phyloP scores from a whole-genome alignment of 2,329 filamentous ascomycete genomes.

The Didymellaceae sp. region DNA sequence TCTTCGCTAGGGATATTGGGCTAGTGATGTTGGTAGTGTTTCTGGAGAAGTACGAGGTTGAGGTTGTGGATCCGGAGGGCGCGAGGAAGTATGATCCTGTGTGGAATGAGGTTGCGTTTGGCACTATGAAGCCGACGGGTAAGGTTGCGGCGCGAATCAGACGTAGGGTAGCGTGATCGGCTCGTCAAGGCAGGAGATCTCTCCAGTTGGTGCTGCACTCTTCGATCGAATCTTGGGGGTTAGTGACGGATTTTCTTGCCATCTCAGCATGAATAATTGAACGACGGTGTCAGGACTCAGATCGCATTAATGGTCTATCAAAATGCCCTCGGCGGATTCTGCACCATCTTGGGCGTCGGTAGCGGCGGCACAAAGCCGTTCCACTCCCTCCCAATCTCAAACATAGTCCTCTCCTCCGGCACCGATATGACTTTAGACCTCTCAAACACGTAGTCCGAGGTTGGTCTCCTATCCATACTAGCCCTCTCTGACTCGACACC shows the following conservation, averaged over 20 bases:
- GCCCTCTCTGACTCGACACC: constrained; percentile 18
- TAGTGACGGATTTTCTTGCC: too few relatives aligned
- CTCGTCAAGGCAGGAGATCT: too few relatives aligned
- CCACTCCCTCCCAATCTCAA: constrained; percentile 27
- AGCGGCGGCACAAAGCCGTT: constrained; percentile 35
- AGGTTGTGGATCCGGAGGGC: not conserved
- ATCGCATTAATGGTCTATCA: constrained; percentile 5
- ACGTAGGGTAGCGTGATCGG: not conserved
- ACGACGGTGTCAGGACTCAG: too few relatives aligned
- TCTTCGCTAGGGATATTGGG: constrained; percentile 25
- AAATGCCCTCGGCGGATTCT: constrained; percentile 17
- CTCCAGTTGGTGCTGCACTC: too few relatives aligned
- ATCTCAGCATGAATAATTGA: too few relatives aligned
- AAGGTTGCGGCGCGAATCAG: not conserved
- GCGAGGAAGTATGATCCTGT: constrained; percentile 1
- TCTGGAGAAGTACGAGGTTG: not conserved
- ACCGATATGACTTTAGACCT: constrained; percentile 38
- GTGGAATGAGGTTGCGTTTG: not conserved
- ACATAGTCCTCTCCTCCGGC: constrained; percentile 30
- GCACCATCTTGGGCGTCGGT: constrained; percentile 21
- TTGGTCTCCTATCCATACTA: constrained; percentile 23
- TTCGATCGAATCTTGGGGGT: too few relatives aligned
- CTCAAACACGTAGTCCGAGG: constrained; percentile 36
- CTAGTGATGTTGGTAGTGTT: constrained; percentile 13
- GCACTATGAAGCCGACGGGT: not conserved